These are phyloP conservation scores for Calonectria leucothoes DNA, from an alignment of 2,329 filamentous ascomycete species.

Conservation along the genomic window DNA sequence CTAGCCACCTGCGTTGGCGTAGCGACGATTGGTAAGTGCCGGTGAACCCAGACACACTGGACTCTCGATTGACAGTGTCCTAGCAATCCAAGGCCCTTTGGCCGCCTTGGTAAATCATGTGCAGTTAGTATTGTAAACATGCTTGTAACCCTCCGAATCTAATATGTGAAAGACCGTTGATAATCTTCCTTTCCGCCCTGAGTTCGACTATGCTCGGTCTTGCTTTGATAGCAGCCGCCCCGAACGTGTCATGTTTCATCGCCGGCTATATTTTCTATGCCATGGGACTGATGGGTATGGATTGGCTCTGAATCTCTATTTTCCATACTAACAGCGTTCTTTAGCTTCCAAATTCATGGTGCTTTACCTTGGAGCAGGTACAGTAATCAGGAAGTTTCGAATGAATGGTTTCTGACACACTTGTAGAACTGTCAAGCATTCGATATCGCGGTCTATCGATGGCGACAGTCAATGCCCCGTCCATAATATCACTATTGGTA, in stretches of 20 bases:
- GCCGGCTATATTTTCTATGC: not conserved
- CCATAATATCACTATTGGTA: not conserved
- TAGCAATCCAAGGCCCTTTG: not conserved
- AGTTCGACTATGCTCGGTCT: not conserved
- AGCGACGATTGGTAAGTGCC: not conserved
- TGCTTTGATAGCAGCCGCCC: not conserved
- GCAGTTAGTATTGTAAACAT: not conserved
- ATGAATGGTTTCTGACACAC: not conserved
- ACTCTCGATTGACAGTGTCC: not conserved
- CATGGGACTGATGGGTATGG: not conserved
- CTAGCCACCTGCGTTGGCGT: not conserved
- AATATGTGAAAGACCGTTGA: not conserved
- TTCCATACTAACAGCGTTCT: not conserved
- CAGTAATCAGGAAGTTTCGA: too few relatives aligned
- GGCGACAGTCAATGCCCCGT: not conserved
- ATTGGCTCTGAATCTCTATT: fast-evolving
- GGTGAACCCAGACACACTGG: not conserved
- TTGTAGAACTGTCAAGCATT: not conserved
- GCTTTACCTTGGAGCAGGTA: not conserved
- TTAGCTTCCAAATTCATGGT: not conserved
- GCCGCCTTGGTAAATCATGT: not conserved
- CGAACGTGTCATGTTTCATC: not conserved
- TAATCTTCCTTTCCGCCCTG: not conserved
- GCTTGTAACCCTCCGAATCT: not conserved
- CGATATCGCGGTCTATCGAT: not conserved